Percentiles rank a stretch among this genome's conserved stretches.
Evolutionary conservation across 805 yeast genomes (phyloP).

Genomic region (Yarrowia deformans): DNA sequence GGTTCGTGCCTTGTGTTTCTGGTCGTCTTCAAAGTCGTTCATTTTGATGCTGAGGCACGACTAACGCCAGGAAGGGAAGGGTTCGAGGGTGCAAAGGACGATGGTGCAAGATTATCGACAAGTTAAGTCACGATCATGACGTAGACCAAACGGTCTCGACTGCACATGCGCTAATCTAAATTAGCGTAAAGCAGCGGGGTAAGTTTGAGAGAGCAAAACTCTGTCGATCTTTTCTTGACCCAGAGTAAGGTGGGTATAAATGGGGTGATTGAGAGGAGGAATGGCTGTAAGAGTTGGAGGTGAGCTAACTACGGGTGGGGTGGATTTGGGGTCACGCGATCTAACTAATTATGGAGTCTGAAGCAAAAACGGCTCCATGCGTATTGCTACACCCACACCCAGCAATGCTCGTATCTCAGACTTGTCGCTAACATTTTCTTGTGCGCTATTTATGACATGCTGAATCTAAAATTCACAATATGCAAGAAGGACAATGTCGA

Average conservation of each 20-base stretch:
- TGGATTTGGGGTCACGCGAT: too few species aligned
- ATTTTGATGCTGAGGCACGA: slow-evolving; percentile 15
- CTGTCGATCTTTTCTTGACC: slow-evolving; percentile 12
- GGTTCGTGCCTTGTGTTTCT: slow-evolving; percentile 22
- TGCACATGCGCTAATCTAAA: slow-evolving; percentile 34
- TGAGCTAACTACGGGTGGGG: too few species aligned
- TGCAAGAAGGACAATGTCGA: slow-evolving; percentile 12
- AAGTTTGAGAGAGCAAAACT: slow-evolving; percentile 36
- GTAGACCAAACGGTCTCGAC: slow-evolving; percentile 38
- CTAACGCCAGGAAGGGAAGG: slow-evolving; percentile 4
- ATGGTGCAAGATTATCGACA: slow-evolving; percentile 9
- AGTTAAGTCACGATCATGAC: slow-evolving; percentile 36
- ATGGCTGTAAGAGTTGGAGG: too few species aligned
- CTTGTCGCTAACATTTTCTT: slow-evolving; percentile 10
- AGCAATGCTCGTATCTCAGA: not conserved
- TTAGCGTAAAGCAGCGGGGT: slow-evolving; percentile 38
- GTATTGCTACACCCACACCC: too few species aligned
- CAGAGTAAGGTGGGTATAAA: slow-evolving; percentile 5
- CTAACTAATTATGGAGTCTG: too few species aligned
- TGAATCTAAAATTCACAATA: slow-evolving; percentile 13
- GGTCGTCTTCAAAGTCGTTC: slow-evolving; percentile 35
- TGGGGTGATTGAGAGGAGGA: not conserved
- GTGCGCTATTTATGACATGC: slow-evolving; percentile 36
- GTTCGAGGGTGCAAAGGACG: not conserved
- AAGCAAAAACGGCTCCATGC: too few species aligned